Conservation (phyloP, 2,329 filamentous ascomycete species). For the Epichloe elymi region DNA sequence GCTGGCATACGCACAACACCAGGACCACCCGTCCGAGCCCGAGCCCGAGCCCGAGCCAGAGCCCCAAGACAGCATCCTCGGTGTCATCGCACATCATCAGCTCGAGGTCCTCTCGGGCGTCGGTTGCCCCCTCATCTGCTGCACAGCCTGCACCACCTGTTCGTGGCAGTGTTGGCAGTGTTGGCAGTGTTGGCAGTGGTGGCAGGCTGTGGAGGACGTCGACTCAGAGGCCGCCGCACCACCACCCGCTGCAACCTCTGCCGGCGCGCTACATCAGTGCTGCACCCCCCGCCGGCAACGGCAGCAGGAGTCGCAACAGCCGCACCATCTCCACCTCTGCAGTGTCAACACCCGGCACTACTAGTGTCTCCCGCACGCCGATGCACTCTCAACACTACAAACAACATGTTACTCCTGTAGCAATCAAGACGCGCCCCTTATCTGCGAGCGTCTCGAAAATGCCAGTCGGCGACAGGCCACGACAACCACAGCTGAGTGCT, state of each 20-base stretch:
- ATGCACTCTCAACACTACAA: background rate
- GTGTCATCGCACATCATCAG: background rate
- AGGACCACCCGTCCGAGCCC: background rate
- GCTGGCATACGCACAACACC: too few relatives aligned
- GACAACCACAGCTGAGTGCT: constrained; percentile 52
- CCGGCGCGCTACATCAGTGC: background rate
- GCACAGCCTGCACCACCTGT: too few relatives aligned
- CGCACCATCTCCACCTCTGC: background rate
- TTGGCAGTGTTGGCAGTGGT: too few relatives aligned
- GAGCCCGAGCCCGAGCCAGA: background rate
- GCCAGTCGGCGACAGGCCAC: constrained; percentile 42
- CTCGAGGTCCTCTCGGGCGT: background rate
- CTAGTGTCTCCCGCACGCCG: background rate
- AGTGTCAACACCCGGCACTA: background rate
- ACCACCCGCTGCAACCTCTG: background rate
- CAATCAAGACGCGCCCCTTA: constrained; percentile 1
- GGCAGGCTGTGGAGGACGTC: background rate
- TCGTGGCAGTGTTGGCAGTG: background rate
- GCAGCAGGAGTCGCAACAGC: background rate
- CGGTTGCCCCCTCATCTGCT: too few relatives aligned
- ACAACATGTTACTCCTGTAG: constrained; percentile 2
- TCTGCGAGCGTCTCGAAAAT: constrained; percentile 16
- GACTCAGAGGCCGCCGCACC: background rate
- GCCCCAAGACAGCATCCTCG: background rate
- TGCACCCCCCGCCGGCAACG: background rate